Percentiles rank a stretch among this genome's conserved stretches.
These are phyloP conservation scores for Nothomitra cinnamomea DNA, from an alignment of 2,329 filamentous ascomycete genomes.

Conservation along the genomic window DNA sequence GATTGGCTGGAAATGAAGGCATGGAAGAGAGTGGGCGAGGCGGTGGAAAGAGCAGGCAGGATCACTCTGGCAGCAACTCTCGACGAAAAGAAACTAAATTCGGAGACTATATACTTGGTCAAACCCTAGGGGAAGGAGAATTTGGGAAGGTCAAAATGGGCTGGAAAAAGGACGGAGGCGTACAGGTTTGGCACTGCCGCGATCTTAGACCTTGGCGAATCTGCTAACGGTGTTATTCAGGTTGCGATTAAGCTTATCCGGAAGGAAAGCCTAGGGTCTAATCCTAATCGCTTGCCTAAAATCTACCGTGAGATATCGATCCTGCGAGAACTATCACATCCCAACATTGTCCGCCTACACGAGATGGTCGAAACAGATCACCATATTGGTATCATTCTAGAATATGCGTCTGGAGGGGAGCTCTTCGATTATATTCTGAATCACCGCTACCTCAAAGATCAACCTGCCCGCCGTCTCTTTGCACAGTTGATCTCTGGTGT, in stretches of 20 bases:
- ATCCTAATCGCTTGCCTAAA: constrained; percentile 80
- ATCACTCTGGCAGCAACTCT: constrained; percentile 33
- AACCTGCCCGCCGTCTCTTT: constrained; percentile 76
- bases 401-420: constrained; percentile 94
- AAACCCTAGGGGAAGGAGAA: constrained; percentile 92
- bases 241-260: constrained; percentile 98
- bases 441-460: constrained; percentile 89
- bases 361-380: constrained; percentile 98
- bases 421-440: constrained; percentile 97
- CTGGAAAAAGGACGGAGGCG: constrained; percentile 89
- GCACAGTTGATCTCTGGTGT: constrained; percentile 93
- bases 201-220: not conserved
- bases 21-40: constrained; percentile 29
- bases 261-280: constrained; percentile 73
- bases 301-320: constrained; percentile 96
- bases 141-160: constrained; percentile 98
- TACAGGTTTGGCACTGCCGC: constrained; percentile 37
- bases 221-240: constrained; percentile 13
- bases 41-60: constrained; percentile 30
- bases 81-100: constrained; percentile 68
- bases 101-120: constrained; percentile 87
- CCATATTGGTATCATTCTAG: constrained; percentile 94
- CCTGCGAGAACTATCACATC: constrained; percentile 70
- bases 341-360: constrained; percentile 90
- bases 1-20: constrained; percentile 31